Conservation (phyloP, 1,284 basidiomycete genomes). For the Polyporus tsugae region DNA sequence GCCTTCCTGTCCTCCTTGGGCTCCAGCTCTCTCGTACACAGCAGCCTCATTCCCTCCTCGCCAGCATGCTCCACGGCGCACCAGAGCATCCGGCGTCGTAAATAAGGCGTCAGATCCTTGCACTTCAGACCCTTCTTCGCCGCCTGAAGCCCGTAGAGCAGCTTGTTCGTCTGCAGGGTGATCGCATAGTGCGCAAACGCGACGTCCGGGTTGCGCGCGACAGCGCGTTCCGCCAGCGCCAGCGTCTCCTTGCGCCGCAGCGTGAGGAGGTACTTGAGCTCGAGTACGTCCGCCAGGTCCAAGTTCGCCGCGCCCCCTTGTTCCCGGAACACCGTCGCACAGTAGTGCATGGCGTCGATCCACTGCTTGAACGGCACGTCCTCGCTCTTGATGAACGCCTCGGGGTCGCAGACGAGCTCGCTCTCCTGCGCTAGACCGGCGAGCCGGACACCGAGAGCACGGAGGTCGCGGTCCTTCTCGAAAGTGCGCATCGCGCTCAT, state of each 20-base stretch:
- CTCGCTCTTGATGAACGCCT: neutral
- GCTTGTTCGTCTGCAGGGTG: neutral
- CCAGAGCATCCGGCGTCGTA: slow-evolving; percentile 10
- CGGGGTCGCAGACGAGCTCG: neutral
- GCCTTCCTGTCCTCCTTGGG: neutral
- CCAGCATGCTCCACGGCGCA: slow-evolving; percentile 1
- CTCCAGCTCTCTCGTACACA: neutral
- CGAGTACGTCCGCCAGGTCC: slow-evolving; percentile 10
- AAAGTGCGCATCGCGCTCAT: neutral
- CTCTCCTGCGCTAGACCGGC: neutral
- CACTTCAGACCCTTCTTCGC: slow-evolving; percentile 9
- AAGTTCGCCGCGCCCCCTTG: neutral
- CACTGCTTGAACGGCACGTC: neutral
- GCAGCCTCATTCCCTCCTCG: neutral
- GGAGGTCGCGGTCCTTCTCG: neutral
- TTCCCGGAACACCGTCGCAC: neutral
- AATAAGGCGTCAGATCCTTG: slow-evolving; percentile 6
- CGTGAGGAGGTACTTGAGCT: slow-evolving; percentile 8
- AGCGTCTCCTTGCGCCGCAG: neutral
- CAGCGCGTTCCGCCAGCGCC: neutral
- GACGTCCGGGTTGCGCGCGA: slow-evolving; percentile 8
- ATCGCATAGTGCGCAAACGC: slow-evolving; percentile 6
- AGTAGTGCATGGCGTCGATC: neutral
- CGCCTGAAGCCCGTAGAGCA: slow-evolving; percentile 4
- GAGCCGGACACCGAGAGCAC: neutral